Percentiles rank a stretch among this genome's conserved stretches.
These are phyloP conservation scores for Trichosporon faecale DNA, from an alignment of 1,284 basidiomycete species.

Conservation along the genomic window DNA sequence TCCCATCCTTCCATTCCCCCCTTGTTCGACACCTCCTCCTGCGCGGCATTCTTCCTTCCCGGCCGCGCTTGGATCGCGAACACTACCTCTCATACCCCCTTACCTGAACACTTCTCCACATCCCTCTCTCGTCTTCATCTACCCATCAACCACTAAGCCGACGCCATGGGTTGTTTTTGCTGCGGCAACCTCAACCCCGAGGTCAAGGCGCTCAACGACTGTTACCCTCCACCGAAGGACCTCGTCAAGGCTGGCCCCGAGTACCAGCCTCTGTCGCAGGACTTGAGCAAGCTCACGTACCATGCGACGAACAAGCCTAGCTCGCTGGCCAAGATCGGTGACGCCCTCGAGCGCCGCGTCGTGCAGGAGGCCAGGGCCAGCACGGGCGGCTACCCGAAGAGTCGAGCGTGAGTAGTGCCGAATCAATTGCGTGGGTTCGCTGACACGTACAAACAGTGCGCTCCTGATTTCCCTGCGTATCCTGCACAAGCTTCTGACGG, in stretches of 20 bases:
- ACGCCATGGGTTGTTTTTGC: slow-evolving; percentile 36
- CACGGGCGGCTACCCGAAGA: slow-evolving; percentile 67
- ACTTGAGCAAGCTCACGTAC: slow-evolving; percentile 86
- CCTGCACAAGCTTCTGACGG: slow-evolving; percentile 76
- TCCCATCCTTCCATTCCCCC: background rate
- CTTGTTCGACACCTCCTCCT: background rate
- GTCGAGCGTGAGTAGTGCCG: slow-evolving; percentile 65
- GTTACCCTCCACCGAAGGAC: slow-evolving; percentile 81
- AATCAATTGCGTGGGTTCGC: background rate
- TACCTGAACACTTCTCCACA: background rate
- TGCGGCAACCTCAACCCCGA: slow-evolving; percentile 40
- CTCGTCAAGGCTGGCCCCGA: slow-evolving; percentile 65
- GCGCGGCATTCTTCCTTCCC: background rate
- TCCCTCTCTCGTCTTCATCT: too few species aligned
- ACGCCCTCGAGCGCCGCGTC: slow-evolving; percentile 76
- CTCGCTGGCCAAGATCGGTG: slow-evolving; percentile 80
- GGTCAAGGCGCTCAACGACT: slow-evolving; percentile 68
- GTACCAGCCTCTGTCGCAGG: slow-evolving; percentile 81
- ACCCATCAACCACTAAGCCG: background rate
- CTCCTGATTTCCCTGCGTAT: slow-evolving; percentile 85
- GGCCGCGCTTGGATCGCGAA: background rate
- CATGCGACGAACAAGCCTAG: slow-evolving; percentile 86
- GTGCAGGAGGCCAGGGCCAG: slow-evolving; percentile 66
- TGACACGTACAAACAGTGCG: slow-evolving; percentile 56
- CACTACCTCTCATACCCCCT: background rate